Evolutionary conservation across 2,329 filamentous ascomycete genomes (phyloP), one percentile per base, ranked within the genome.

Genomic region (Curvularia spicifera): DNA sequence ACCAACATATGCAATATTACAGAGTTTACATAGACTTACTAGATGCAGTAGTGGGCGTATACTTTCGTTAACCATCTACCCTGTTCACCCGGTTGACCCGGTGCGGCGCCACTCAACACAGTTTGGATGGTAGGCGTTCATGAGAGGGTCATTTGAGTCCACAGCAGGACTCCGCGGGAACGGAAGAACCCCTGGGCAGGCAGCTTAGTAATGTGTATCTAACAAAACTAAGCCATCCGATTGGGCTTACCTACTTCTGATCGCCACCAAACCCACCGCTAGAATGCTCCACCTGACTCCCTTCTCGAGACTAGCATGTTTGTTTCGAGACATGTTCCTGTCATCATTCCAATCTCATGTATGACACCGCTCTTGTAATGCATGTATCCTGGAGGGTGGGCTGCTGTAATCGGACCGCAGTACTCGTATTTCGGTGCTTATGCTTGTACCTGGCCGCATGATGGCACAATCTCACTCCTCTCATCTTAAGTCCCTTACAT

Each of bases 351-450:
- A 26, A 9, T 28, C 42, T 24, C 2, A n/a, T 44, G 18, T 37
- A 28, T 44, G 13, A 44, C 1, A 26, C 42, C 6, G 22, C 9
- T n/a, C 8, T 20, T 44, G 13, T 5, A 22, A 26, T 18, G n/a
- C 28, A 24, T 5, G 10, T 42, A 22, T 35, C 13, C n/a, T 18
- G 2, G 12, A n/a, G 48, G 3, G 26, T 7, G 13, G 48, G 33
- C 24, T 29, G 18, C 4, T n/a, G 24, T 5, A 51, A 51, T 33
- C 37, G 48, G 48, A 10, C 48, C 37, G 48, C 4, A 22, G 24
- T 22, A 15, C 10, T 31, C n/a, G 28, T 43, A 51, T 42, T 28
- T 51, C 48, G 48, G 48, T 31, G 37, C 48, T 51, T 51, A 51
- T 43, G 12, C 18, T 2, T 22, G 7, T 42, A 43, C 31, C 31